Conservation (phyloP, 768 basidiomycete species). For the Xerocomellus amylosporus region DNA sequence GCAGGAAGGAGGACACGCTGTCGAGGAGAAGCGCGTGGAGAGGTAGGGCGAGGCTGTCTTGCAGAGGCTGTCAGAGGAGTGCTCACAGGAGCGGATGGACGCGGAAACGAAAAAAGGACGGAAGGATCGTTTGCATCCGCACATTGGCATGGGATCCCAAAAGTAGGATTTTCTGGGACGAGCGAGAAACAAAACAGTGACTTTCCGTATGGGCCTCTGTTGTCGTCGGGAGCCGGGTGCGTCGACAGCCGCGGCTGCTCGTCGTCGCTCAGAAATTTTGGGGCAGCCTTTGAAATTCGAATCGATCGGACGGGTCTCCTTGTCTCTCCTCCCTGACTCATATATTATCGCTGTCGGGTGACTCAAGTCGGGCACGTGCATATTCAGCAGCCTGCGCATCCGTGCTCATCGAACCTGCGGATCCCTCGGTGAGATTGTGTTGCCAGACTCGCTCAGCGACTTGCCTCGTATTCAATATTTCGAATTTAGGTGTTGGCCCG, state of each 20-base stretch:
- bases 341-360: background rate
- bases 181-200: conserved; percentile 18
- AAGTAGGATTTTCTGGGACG: conserved; percentile 20
- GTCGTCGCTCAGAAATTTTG: conserved; percentile 24
- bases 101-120: conserved; percentile 31
- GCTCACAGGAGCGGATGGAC: conserved; percentile 17
- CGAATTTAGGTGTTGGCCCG: conserved; percentile 10
- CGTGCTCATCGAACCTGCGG: background rate
- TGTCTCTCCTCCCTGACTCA: background rate
- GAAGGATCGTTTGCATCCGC: conserved; percentile 31
- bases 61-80: background rate
- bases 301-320: conserved; percentile 10
- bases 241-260: conserved; percentile 24
- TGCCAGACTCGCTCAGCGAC: background rate
- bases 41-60: conserved; percentile 3
- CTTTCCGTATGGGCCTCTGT: conserved; percentile 11
- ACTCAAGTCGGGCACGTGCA: background rate
- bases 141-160: conserved; percentile 24
- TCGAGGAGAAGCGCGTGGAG: conserved; percentile 9
- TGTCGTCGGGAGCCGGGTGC: conserved; percentile 27
- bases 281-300: conserved; percentile 27
- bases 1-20: conserved; percentile 4
- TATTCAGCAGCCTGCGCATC: background rate
- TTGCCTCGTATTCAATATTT: conserved; percentile 7
- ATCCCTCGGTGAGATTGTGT: background rate